Percentiles rank a stretch among this genome's conserved stretches.
Conservation (phyloP, 2,329 filamentous ascomycete species). For the Chaetothyriales sp. region DNA sequence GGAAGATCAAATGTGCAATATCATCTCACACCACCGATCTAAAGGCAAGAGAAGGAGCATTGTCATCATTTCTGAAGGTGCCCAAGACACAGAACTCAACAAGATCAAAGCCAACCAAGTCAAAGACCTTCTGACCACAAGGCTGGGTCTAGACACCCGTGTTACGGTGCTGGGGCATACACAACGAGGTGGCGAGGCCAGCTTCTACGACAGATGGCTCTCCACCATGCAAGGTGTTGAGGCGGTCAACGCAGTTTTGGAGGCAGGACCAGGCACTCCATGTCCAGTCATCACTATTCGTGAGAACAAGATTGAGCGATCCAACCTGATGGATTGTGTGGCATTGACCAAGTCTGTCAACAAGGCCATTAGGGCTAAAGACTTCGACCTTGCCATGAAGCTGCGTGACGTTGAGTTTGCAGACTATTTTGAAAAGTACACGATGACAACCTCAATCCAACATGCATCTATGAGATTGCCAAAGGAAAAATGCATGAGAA, state of each 20-base stretch:
- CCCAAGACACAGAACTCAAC: conserved; percentile 66
- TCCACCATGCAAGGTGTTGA: conserved; percentile 87
- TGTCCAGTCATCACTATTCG: conserved; percentile 92
- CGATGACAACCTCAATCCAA: conserved; percentile 74
- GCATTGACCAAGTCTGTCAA: conserved; percentile 71
- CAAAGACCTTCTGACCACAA: conserved; percentile 71
- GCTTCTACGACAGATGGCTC: conserved; percentile 87
- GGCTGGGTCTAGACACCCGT: conserved; percentile 73
- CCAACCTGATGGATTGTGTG: conserved; percentile 79
- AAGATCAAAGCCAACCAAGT: conserved; percentile 71
- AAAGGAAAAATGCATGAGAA: conserved; percentile 66
- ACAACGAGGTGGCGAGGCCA: conserved; percentile 84
- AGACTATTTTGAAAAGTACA: conserved; percentile 80
- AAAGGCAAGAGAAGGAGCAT: conserved; percentile 95
- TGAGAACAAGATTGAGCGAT: conserved; percentile 93
- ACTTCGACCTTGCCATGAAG: conserved; percentile 76
- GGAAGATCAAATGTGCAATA: conserved; percentile 71
- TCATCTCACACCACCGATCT: conserved; percentile 64
- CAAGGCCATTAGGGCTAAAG: conserved; percentile 63
- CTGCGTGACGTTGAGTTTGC: conserved; percentile 85
- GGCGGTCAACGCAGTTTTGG: conserved; percentile 79
- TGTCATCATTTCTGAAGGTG: conserved; percentile 92
- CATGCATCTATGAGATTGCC: conserved; percentile 54
- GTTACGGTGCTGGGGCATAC: conserved; percentile 94
- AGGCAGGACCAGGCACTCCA: conserved; percentile 73